Base-by-base conservation (phyloP, 2,329 filamentous ascomycete species). In the Paradendryphiella salina region DNA sequence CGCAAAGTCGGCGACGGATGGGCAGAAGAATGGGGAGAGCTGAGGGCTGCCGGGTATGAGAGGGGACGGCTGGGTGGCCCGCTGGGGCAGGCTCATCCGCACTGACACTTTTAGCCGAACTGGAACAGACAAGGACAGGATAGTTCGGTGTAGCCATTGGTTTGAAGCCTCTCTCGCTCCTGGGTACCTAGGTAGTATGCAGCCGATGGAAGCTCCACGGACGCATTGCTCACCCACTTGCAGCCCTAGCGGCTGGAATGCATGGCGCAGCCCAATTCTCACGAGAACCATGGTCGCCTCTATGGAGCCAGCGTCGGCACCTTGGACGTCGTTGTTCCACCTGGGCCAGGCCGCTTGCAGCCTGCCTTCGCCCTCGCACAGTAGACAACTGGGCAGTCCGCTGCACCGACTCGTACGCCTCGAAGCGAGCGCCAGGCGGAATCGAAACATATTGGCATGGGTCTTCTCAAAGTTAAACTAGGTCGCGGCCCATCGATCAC, bases 91-190 rank as follows among this genome's bases (percentile, higher is more conserved):
- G 50, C 53, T 56, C 54, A 45, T 46, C 38, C 53, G 49, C 49
- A 50, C 50, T 47, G 49, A 52, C 49, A 47, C 33, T 43, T 46
- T 59, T 59, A 59, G 50, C 56, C 56, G 54, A 40, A 43, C 23
- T 49, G 21, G 46, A 52, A 38, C 41, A 41, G 42, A 55, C 52
- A 52, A 52, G 52, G 52, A 9, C 33, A 52, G 47, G 41, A 21
- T 50, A 47, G 47, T 47, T 34, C 32, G 38, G 17, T 21, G n/a
- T 21, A 13, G 47, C 31, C 28, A 47, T 44, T 44, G 44, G 45
- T 31, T 40, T 39, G 34, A 48, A 34, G 44, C 41, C 45, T 48
- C 39, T 38, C 36, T 39, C 52, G 43, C 37, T 40, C 42, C 49
- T 44, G 38, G 46, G 43, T 28, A 45, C 40, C 45, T 38, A 23